Conservation (phyloP, 1,284 basidiomycete species). For the Malassezia psittaci region DNA sequence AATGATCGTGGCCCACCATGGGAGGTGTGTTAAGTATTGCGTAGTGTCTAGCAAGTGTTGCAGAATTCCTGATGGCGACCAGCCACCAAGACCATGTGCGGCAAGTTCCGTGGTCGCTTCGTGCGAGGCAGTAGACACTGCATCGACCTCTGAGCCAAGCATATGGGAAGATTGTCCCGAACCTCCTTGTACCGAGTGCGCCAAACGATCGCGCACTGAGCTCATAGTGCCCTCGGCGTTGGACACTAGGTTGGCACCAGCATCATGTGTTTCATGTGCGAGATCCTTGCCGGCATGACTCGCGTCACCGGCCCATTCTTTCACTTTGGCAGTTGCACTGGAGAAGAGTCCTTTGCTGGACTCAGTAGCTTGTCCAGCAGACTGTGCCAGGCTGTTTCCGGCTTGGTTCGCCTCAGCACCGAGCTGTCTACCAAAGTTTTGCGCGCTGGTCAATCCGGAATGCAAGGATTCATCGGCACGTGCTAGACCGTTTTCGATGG, state of each 20-base stretch:
- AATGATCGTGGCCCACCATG: constrained; percentile 55
- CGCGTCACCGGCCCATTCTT: background rate
- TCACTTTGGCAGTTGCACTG: background rate
- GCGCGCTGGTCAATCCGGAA: background rate
- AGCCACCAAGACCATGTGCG: constrained; percentile 61
- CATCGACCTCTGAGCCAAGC: background rate
- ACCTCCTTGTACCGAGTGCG: background rate
- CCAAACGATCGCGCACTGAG: constrained; percentile 10
- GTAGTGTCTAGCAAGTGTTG: constrained; percentile 60
- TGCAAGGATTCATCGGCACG: background rate
- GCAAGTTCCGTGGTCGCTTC: constrained; percentile 55
- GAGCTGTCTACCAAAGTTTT: background rate
- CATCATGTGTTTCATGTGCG: background rate
- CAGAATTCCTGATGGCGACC: constrained; percentile 54
- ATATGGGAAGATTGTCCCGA: background rate
- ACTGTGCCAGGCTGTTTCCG: background rate
- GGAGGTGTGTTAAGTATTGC: constrained; percentile 58
- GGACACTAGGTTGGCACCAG: background rate
- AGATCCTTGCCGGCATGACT: background rate
- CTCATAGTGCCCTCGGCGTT: background rate
- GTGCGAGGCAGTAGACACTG: constrained; percentile 4
- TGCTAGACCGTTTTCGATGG: background rate
- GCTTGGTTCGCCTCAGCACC: background rate
- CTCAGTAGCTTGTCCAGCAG: background rate
- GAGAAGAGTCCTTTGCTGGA: background rate